Evolutionary conservation across 2,329 filamentous ascomycete species (phyloP).

Genomic region (Trichoderma harzianum): DNA sequence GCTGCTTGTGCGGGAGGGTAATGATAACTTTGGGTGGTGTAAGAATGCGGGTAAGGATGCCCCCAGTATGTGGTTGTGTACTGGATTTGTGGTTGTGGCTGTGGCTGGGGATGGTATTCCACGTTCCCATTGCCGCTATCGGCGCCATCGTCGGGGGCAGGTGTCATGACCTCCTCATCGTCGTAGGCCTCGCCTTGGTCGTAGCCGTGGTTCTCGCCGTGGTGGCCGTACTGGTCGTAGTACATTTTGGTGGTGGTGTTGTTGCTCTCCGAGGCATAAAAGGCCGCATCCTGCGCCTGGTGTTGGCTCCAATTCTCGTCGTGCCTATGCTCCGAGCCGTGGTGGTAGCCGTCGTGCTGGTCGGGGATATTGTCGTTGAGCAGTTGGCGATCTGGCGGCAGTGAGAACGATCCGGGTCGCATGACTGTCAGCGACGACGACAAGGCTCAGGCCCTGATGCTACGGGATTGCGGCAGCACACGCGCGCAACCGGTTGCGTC

Average conservation of each 20-base stretch:
- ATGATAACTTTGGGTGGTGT: not conserved
- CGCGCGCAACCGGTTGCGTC: conserved; percentile 3
- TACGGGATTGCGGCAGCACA: conserved; percentile 2
- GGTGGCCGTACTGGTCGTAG: not conserved
- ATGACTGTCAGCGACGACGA: conserved; percentile 20
- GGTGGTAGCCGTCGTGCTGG: not conserved
- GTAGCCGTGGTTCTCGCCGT: not conserved
- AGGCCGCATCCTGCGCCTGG: conserved; percentile 16
- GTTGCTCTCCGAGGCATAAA: conserved; percentile 10
- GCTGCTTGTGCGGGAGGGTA: conserved; percentile 22
- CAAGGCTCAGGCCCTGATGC: conserved; percentile 5
- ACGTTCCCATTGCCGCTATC: not conserved
- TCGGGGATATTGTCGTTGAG: not conserved
- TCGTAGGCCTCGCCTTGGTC: not conserved
- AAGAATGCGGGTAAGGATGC: not conserved
- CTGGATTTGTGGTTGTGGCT: not conserved
- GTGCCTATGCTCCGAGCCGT: not conserved
- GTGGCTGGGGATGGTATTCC: not conserved
- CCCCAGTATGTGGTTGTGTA: not conserved
- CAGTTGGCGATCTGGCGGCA: conserved; percentile 14
- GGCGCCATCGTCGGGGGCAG: not conserved
- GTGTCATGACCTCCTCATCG: conserved; percentile 12
- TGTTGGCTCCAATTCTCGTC: not conserved
- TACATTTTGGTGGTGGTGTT: not conserved
- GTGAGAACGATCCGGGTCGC: conserved; percentile 17